phyloP scores from a whole-genome alignment of 2,329 filamentous ascomycete genomes.

The Colletotrichum sp. region DNA sequence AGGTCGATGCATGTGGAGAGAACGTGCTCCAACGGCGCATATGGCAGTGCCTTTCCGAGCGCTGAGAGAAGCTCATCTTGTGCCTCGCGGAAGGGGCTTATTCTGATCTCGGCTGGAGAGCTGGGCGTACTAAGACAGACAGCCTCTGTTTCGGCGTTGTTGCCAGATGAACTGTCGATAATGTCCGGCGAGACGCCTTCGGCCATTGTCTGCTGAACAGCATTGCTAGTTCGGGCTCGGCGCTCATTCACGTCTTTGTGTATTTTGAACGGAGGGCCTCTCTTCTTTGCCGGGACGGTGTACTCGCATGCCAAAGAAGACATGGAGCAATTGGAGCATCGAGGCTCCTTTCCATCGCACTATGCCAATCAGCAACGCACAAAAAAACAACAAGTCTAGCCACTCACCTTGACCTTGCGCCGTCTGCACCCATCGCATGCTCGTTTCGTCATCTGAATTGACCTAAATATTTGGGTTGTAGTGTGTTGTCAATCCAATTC shows the following conservation, averaged over 20 bases:
- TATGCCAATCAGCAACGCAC: background rate
- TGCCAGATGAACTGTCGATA: background rate
- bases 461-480: rapidly evolving
- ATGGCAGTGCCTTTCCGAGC: background rate
- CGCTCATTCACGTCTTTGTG: background rate
- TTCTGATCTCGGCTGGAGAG: rapidly evolving
- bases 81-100: background rate
- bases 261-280: background rate
- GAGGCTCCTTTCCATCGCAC: background rate
- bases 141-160: rapidly evolving
- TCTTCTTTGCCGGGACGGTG: background rate
- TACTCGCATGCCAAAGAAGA: background rate
- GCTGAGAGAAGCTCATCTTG: background rate
- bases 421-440: conserved; percentile 15
- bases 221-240: background rate
- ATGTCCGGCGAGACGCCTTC: rapidly evolving
- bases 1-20: background rate
- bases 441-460: background rate
- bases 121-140: rapidly evolving
- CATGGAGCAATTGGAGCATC: background rate
- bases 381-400: background rate
- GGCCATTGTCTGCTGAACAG: background rate
- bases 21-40: background rate
- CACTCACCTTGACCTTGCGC: conserved; percentile 14
- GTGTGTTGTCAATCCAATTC: background rate